Evolutionary conservation across 208 protist genomes (phyloP).

Genomic region (Jaenimonas drosophilae): DNA sequence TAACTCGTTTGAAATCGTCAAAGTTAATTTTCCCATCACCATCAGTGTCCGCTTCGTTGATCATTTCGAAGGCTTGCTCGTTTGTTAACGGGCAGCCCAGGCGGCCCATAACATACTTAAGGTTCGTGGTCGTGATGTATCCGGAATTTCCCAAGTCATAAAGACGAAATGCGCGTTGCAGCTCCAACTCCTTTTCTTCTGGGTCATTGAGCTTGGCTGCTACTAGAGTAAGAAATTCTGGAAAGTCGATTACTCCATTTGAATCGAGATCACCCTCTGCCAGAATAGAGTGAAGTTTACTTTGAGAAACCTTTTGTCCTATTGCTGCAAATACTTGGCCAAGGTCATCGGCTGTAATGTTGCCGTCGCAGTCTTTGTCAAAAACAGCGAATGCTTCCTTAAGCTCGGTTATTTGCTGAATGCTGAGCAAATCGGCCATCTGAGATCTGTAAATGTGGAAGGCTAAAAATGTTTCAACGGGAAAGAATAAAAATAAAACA

Average conservation of each 20-base stretch:
- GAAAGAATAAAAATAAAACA: conserved; percentile 1
- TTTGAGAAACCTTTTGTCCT: conserved; percentile 90
- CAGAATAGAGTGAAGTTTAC: conserved; percentile 95
- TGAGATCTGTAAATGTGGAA: conserved; percentile 1
- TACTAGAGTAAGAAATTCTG: conserved; percentile 91
- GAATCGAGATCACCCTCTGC: conserved; percentile 96
- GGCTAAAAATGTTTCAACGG: neutral
- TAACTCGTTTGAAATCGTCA: conserved; percentile 84
- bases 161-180: conserved; percentile 88
- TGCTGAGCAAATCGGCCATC: conserved; percentile 91
- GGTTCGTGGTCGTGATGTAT: conserved; percentile 86
- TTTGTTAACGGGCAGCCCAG: conserved; percentile 87
- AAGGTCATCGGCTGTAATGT: conserved; percentile 98
- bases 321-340: conserved; percentile 99
- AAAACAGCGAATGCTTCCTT: conserved; percentile 99
- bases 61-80: conserved; percentile 91
- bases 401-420: conserved; percentile 99
- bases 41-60: conserved; percentile 81
- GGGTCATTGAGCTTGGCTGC: conserved; percentile 81
- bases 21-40: conserved; percentile 86
- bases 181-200: conserved; percentile 89
- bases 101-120: conserved; percentile 89
- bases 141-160: conserved; percentile 94
- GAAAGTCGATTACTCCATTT: conserved; percentile 98
- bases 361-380: conserved; percentile 98